Conservation (phyloP, 2,329 filamentous ascomycete species). For the Aspergillus fischeri region DNA sequence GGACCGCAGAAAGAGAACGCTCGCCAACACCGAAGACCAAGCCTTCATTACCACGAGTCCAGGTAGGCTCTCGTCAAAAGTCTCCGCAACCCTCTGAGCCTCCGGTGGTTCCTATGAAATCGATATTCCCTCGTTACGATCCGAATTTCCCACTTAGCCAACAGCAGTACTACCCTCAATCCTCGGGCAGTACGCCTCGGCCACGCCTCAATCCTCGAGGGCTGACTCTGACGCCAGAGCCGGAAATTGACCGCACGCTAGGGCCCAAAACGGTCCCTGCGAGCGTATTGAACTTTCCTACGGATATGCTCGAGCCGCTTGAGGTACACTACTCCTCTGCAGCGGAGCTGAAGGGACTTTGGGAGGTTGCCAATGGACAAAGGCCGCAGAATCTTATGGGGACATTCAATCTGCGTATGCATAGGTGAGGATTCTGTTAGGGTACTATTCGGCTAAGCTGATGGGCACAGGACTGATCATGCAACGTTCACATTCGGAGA, state of each 20-base stretch:
- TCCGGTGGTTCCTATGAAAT: constrained; percentile 38
- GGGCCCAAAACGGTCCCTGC: constrained; percentile 42
- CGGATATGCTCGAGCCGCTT: constrained; percentile 30
- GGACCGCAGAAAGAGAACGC: constrained; percentile 2
- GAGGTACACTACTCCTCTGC: constrained; percentile 36
- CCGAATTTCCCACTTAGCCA: constrained; percentile 32
- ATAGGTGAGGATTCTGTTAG: constrained; percentile 31
- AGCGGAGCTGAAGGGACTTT: constrained; percentile 38
- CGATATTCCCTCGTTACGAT: constrained; percentile 45
- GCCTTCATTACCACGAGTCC: constrained; percentile 8
- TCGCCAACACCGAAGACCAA: background rate
- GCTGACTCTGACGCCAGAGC: constrained; percentile 28
- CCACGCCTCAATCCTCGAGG: constrained; percentile 21
- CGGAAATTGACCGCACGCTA: constrained; percentile 33
- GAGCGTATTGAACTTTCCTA: constrained; percentile 40
- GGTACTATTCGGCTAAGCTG: constrained; percentile 2
- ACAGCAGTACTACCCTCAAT: constrained; percentile 35
- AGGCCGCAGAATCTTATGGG: constrained; percentile 27
- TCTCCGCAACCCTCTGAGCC: constrained; percentile 22
- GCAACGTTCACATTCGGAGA: constrained; percentile 43
- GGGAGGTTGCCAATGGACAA: constrained; percentile 46
- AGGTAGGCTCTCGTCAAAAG: constrained; percentile 12
- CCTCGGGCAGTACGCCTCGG: constrained; percentile 12
- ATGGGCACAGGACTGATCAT: constrained; percentile 31
- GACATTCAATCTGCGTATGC: constrained; percentile 39